Conservation (phyloP, 2,329 filamentous ascomycete species). For the Apiospora koreana region DNA sequence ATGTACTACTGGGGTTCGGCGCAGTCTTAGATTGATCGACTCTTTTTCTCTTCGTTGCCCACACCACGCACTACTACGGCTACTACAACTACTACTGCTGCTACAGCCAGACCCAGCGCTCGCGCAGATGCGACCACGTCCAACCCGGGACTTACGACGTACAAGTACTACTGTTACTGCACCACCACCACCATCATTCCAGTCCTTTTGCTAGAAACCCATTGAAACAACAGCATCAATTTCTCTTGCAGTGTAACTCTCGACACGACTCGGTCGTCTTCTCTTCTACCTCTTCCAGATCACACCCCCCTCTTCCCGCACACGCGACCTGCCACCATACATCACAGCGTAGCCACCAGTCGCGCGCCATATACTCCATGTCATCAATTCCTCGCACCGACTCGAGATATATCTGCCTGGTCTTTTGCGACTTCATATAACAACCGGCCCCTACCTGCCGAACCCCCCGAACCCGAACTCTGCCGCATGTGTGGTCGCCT, state of each 20-base stretch:
- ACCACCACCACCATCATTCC: conserved; percentile 12
- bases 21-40: conserved; percentile 11
- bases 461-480: not conserved
- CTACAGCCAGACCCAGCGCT: not conserved
- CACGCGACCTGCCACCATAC: not conserved
- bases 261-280: conserved; percentile 10
- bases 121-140: conserved; percentile 15
- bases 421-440: conserved; percentile 23
- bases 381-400: conserved; percentile 24
- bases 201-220: conserved; percentile 17
- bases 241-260: conserved; percentile 24
- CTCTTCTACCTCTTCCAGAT: conserved; percentile 2
- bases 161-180: conserved; percentile 15
- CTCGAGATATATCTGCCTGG: conserved; percentile 14
- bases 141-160: conserved; percentile 16
- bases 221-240: conserved; percentile 24
- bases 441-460: conserved; percentile 3
- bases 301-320: not conserved
- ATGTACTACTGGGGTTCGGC: conserved; percentile 1
- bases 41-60: conserved; percentile 3
- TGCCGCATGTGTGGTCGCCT: conserved; percentile 9
- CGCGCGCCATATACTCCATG: conserved; percentile 22
- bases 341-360: not conserved
- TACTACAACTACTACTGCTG: not conserved
- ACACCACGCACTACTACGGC: too few relatives aligned